phyloP scores from a whole-genome alignment of 140 eudicot genomes.

The Stevia rebaudiana region DNA sequence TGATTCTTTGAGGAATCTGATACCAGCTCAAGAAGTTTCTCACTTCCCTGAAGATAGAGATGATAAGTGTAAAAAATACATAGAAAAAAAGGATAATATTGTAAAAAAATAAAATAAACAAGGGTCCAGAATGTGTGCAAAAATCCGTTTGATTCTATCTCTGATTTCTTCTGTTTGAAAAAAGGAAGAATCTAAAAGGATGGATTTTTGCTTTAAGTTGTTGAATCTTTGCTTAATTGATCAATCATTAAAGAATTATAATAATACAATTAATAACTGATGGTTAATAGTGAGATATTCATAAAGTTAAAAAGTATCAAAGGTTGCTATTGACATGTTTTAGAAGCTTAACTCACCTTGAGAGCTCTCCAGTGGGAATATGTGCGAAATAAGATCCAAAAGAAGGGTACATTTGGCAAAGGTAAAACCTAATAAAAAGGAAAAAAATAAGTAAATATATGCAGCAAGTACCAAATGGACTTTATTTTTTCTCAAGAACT shows the following conservation, averaged over 20 bases:
- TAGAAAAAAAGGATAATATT: too few species aligned
- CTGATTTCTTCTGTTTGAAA: background rate
- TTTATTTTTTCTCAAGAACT: background rate
- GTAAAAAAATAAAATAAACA: background rate
- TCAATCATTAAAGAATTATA: background rate
- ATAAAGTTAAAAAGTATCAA: background rate
- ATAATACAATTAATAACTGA: background rate
- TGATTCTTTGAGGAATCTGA: constrained; percentile 46
- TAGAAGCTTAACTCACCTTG: constrained; percentile 46
- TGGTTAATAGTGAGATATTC: background rate
- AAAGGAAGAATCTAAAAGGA: background rate
- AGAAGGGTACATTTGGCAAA: constrained; percentile 92
- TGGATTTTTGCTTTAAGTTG: background rate
- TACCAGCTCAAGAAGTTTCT: constrained; percentile 82
- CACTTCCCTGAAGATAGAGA: constrained; percentile 61
- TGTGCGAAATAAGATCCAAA: constrained; percentile 81
- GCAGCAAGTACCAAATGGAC: background rate
- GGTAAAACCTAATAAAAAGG: constrained; percentile 60
- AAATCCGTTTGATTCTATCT: background rate
- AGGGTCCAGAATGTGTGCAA: background rate
- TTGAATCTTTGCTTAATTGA: background rate
- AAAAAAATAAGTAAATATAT: background rate
- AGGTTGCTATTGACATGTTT: background rate
- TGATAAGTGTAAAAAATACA: constrained; percentile 6
- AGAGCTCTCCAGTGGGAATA: constrained; percentile 95